Evolutionary conservation across 805 yeast species (phyloP).

Genomic region (Candida adriatica): DNA sequence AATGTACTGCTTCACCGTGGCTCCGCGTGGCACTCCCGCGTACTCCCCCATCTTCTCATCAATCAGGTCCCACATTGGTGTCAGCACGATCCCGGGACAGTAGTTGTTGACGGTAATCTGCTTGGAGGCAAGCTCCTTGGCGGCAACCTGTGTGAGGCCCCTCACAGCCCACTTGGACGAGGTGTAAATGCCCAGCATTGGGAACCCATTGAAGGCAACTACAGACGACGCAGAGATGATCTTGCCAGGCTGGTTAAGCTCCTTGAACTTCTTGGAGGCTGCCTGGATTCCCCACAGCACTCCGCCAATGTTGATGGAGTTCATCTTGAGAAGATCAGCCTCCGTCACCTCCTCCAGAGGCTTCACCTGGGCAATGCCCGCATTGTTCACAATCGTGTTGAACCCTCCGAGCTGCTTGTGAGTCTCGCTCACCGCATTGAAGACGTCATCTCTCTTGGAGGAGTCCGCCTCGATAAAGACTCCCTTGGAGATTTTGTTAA

Average conservation of each 20-base stretch:
- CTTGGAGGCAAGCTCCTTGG: conserved; percentile 29
- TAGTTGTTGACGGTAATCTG: conserved; percentile 31
- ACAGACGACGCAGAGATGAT: conserved; percentile 33
- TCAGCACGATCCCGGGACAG: conserved; percentile 32
- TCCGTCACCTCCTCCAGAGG: conserved; percentile 24
- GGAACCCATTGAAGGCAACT: conserved; percentile 27
- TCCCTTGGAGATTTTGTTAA: conserved; percentile 18
- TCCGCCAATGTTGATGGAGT: conserved; percentile 27
- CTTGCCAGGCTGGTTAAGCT: conserved; percentile 27
- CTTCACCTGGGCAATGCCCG: conserved; percentile 27
- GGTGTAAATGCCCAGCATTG: conserved; percentile 26
- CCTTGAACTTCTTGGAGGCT: conserved; percentile 24
- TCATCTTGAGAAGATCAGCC: conserved; percentile 22
- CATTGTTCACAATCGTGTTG: conserved; percentile 32
- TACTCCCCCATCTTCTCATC: conserved; percentile 18
- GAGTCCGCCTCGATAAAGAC: conserved; percentile 23
- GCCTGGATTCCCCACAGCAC: conserved; percentile 29
- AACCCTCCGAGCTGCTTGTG: conserved; percentile 26
- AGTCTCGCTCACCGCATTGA: conserved; percentile 24
- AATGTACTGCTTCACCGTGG: conserved; percentile 21
- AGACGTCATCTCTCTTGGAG: conserved; percentile 20
- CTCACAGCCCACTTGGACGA: conserved; percentile 32
- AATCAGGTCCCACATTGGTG: conserved; percentile 28
- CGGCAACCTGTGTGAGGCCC: conserved; percentile 29
- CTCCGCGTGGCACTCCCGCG: conserved; percentile 23